Base-by-base conservation (phyloP, 768 basidiomycete genomes). In the Leucocoprinus sp. region DNA sequence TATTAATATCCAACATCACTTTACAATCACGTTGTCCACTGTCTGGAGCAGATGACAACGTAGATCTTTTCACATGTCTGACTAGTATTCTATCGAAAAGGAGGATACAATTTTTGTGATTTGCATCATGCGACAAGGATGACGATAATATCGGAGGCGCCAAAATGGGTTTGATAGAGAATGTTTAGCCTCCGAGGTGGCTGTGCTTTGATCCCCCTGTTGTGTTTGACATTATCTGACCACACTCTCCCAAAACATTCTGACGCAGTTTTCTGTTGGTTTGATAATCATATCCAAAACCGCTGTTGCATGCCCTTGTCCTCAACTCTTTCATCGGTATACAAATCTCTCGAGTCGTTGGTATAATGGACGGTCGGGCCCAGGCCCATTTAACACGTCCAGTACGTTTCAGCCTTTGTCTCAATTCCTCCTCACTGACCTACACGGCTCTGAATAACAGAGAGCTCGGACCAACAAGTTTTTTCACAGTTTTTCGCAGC, bases 401-500 rank as follows among this genome's bases (percentile, higher is more conserved):
- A 28, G 45, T 51, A 27, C 34, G 50, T 37, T 22, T 21, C 37
- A 37, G 42, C 29, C 8, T 4, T 1, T 23, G 8, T 38, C 18
- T 34, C 33, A 28, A 11, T 14, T 11, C 12, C 5, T 24, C 11
- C 17, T 19, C 42, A 33, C 26, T 7, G 8, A 31, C 24, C 15
- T 8, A 23, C 33, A 28, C n/a, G n/a, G n/a, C 15, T 41, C 22
- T 38, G 28, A 27, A 23, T 12, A 14, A 14, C 31, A 29, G 19
- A 11, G 67, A 66, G 48, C 52, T 35, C 55, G 61, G 18, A 42
- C 66, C 45, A 60, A 57, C 61, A 58, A 63, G 57, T 52, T 75
- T 58, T 43, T 63, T 54, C 60, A 74, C 53, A 64, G 69, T 53
- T 55, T 65, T 55, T 60, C 65, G 37, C 58, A 60, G 19, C 55